Conservation (phyloP, 805 yeast species). For the Nakazawaea pomicola region DNA sequence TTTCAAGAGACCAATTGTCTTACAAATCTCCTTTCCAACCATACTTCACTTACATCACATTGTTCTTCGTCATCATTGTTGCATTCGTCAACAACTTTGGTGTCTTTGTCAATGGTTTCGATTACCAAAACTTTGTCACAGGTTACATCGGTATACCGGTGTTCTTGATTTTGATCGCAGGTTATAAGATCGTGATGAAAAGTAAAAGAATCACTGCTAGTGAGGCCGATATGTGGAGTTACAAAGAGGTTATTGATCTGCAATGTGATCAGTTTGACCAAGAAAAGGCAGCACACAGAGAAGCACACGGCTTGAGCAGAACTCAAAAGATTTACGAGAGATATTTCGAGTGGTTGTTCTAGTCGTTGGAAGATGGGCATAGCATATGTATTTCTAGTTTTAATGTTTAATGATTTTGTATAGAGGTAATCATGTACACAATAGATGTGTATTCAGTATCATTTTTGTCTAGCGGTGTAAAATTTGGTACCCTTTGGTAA, state of each 20-base stretch:
- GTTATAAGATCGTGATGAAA: constrained; percentile 52
- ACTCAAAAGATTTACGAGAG: constrained; percentile 1
- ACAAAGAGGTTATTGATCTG: constrained; percentile 49
- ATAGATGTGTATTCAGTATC: not conserved
- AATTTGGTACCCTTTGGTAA: not conserved
- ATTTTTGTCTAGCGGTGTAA: not conserved
- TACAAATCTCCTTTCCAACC: constrained; percentile 44
- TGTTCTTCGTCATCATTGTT: constrained; percentile 29
- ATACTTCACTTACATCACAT: constrained; percentile 37
- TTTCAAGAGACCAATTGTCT: constrained; percentile 33
- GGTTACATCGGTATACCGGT: constrained; percentile 65
- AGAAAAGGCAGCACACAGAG: constrained; percentile 13
- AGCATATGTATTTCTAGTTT: too few species aligned
- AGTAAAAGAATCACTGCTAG: constrained; percentile 43
- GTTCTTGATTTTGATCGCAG: constrained; percentile 46
- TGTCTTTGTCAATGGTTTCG: constrained; percentile 41
- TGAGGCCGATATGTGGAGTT: constrained; percentile 59
- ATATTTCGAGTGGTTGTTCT: constrained; percentile 9
- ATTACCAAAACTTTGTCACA: constrained; percentile 55
- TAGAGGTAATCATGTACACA: not conserved
- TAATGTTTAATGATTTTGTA: not conserved
- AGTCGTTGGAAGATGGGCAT: not conserved
- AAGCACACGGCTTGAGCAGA: not conserved
- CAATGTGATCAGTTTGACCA: constrained; percentile 22
- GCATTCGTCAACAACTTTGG: constrained; percentile 38